A percentile compares a stretch with the other conserved stretches of the same genome.
These are phyloP conservation scores for Zygoascus ofunaensis DNA, from an alignment of 805 yeast genomes.

Conservation along the genomic window DNA sequence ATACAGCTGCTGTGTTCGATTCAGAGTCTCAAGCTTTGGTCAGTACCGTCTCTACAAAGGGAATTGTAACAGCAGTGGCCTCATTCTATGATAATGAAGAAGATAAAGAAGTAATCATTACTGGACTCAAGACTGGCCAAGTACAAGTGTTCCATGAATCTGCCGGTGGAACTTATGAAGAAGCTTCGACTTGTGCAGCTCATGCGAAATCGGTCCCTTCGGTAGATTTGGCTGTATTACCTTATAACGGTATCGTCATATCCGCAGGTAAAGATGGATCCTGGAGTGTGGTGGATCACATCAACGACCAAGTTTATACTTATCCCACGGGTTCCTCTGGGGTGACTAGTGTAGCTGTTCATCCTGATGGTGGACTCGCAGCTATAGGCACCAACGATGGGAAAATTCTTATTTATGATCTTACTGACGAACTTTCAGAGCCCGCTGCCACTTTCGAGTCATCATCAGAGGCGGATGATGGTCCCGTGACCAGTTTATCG, in stretches of 20 bases:
- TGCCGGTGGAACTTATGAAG: not conserved
- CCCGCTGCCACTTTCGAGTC: conserved; percentile 28
- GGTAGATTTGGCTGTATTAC: conserved; percentile 4
- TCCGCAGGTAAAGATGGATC: conserved; percentile 9
- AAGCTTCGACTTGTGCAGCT: not conserved
- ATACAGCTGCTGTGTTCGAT: conserved; percentile 13
- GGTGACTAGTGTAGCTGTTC: conserved; percentile 25
- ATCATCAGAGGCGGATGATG: conserved; percentile 14
- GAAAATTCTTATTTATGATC: conserved; percentile 32
- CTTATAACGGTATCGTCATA: conserved; percentile 2
- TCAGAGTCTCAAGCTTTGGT: conserved; percentile 1
- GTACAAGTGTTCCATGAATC: conserved; percentile 8
- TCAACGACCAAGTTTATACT: conserved; percentile 4
- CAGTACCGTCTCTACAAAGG: conserved; percentile 8
- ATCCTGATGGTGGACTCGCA: conserved; percentile 42
- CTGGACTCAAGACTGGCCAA: conserved; percentile 15
- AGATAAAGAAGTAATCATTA: conserved; percentile 3
- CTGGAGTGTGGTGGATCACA: conserved; percentile 13
- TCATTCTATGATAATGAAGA: conserved; percentile 10
- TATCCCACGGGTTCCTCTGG: conserved; percentile 1
- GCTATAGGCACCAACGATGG: conserved; percentile 33
- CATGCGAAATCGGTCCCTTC: conserved; percentile 1
- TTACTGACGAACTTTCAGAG: conserved; percentile 28
- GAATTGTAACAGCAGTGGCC: conserved; percentile 11
- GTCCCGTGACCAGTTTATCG: conserved; percentile 29